A percentile compares a stretch with the other conserved stretches of the same genome.
Evolutionary conservation across 805 yeast genomes (phyloP).

Genomic region (Myxozyma sirexii): DNA sequence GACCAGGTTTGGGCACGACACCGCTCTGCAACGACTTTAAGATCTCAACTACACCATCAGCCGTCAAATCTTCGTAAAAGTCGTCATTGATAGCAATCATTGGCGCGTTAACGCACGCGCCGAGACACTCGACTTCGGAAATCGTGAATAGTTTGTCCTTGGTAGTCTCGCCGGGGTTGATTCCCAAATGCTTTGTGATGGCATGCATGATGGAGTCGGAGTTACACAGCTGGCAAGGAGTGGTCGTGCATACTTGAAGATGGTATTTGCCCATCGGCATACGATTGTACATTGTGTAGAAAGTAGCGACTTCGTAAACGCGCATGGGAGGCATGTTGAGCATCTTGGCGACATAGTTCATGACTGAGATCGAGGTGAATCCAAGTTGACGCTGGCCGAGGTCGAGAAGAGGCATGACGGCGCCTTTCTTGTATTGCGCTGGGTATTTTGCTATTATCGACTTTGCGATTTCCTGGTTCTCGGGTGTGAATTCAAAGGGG

Average conservation of each 20-base stretch:
- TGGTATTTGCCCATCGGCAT: conserved; percentile 83
- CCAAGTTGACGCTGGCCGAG: conserved; percentile 87
- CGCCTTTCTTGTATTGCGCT: conserved; percentile 81
- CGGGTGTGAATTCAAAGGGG: conserved; percentile 72
- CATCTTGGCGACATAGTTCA: conserved; percentile 85
- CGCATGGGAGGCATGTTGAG: conserved; percentile 93
- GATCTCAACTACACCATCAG: conserved; percentile 61
- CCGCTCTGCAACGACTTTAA: conserved; percentile 68
- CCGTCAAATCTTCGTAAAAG: conserved; percentile 78
- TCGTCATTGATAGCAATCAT: conserved; percentile 85
- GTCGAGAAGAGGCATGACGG: conserved; percentile 84
- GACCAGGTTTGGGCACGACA: conserved; percentile 65
- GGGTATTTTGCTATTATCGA: conserved; percentile 80
- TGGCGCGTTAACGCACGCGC: conserved; percentile 91
- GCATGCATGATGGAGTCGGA: conserved; percentile 79
- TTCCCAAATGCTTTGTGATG: conserved; percentile 58
- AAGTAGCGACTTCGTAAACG: conserved; percentile 85
- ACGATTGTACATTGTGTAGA: conserved; percentile 88
- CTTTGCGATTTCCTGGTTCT: conserved; percentile 68
- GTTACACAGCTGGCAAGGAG: conserved; percentile 85
- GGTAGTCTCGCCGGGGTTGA: conserved; percentile 79
- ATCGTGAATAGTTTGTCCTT: conserved; percentile 73
- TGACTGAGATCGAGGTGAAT: conserved; percentile 80
- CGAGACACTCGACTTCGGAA: conserved; percentile 87
- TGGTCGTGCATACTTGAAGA: conserved; percentile 84